Conservation (phyloP, 2,329 filamentous ascomycete species). For the Monilinia aucupariae region DNA sequence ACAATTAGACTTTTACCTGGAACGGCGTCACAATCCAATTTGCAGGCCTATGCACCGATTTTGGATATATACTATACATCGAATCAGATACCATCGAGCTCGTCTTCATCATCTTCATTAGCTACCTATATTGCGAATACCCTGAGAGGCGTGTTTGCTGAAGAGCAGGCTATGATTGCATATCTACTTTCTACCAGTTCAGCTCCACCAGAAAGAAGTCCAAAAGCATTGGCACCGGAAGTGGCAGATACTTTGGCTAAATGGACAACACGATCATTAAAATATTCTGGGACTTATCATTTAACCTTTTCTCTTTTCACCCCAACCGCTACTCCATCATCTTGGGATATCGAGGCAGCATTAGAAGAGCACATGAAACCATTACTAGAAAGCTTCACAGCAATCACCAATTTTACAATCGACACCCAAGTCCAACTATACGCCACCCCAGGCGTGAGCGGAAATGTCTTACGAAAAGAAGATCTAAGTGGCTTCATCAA, state of each 20-base stretch:
- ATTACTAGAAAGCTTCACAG: slow-evolving; percentile 68
- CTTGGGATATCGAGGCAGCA: slow-evolving; percentile 85
- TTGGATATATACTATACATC: slow-evolving; percentile 74
- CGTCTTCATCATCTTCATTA: slow-evolving; percentile 64
- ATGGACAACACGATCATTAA: slow-evolving; percentile 79
- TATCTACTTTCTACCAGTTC: slow-evolving; percentile 61
- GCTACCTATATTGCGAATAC: slow-evolving; percentile 74
- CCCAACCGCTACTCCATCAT: slow-evolving; percentile 67
- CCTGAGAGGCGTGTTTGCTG: slow-evolving; percentile 71
- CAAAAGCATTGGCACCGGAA: slow-evolving; percentile 45
- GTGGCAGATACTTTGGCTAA: slow-evolving; percentile 53
- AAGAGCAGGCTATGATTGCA: slow-evolving; percentile 83
- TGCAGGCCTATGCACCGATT: slow-evolving; percentile 64
- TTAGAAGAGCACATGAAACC: slow-evolving; percentile 77
- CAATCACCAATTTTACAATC: slow-evolving; percentile 91
- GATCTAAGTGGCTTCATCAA: slow-evolving; percentile 95
- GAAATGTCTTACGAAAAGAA: slow-evolving; percentile 66
- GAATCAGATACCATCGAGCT: slow-evolving; percentile 62
- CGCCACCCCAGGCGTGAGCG: slow-evolving; percentile 61
- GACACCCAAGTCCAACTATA: slow-evolving; percentile 96
- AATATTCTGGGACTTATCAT: slow-evolving; percentile 91
- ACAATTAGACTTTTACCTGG: slow-evolving; percentile 65
- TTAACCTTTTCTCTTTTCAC: slow-evolving; percentile 94
- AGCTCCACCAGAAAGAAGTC: slow-evolving; percentile 44
- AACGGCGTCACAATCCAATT: slow-evolving; percentile 51